phyloP scores from a whole-genome alignment of 2,329 filamentous ascomycete species.

The Hymenoscyphus albidus region DNA sequence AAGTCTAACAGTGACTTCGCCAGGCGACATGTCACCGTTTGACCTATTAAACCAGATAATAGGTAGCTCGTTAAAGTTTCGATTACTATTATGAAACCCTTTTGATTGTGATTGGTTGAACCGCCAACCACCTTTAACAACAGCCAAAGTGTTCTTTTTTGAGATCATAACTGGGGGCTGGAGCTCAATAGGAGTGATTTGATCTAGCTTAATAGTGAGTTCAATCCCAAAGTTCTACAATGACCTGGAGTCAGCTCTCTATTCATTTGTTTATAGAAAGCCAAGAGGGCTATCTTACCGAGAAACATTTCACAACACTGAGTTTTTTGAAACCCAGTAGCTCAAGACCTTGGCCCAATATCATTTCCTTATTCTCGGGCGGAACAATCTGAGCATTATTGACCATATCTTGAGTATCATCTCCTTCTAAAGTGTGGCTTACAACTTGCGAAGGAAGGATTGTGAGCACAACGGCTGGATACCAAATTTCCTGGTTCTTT shows the following conservation, averaged over 20 bases:
- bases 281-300: background rate
- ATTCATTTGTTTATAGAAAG: background rate
- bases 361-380: background rate
- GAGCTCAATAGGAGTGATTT: background rate
- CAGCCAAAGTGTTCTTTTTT: background rate
- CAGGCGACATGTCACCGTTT: background rate
- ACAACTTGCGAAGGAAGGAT: slow-evolving; percentile 8
- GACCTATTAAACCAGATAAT: background rate
- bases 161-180: background rate
- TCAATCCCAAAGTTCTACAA: background rate
- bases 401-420: background rate
- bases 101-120: background rate
- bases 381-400: background rate
- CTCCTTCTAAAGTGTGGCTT: background rate
- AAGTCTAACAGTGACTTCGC: background rate
- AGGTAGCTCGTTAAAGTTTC: background rate
- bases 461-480: background rate
- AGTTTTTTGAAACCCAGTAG: background rate
- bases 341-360: background rate
- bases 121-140: background rate
- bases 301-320: background rate
- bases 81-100: background rate
- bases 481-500: background rate
- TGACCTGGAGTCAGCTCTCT: background rate
- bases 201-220: background rate